These are phyloP conservation scores for Trichomonascaceae sp. DNA, from an alignment of 1,139 yeast genomes.

Conservation along the genomic window DNA sequence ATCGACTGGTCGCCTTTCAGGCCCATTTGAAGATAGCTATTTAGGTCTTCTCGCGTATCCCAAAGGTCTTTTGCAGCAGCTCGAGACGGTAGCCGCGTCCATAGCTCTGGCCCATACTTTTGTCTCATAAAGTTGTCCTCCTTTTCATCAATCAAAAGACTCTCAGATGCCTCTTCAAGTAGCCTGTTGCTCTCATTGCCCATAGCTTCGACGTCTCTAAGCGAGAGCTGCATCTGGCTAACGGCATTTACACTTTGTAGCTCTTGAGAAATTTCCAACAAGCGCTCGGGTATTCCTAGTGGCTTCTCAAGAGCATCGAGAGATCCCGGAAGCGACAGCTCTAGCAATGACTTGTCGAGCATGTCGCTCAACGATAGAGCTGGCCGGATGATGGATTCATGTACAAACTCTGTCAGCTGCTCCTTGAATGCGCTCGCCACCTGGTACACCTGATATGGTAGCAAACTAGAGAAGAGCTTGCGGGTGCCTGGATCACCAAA, in stretches of 20 bases:
- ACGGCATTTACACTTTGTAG: slow-evolving; percentile 46
- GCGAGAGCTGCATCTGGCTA: slow-evolving; percentile 29
- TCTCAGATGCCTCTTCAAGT: slow-evolving; percentile 33
- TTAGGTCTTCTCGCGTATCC: slow-evolving; percentile 33
- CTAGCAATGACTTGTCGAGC: slow-evolving; percentile 26
- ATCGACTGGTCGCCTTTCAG: slow-evolving; percentile 46
- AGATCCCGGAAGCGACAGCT: slow-evolving; percentile 39
- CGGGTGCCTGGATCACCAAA: slow-evolving; percentile 8
- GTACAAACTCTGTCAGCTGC: slow-evolving; percentile 46
- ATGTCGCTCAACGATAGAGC: slow-evolving; percentile 37
- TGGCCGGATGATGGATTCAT: slow-evolving; percentile 39
- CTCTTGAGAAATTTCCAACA: slow-evolving; percentile 42
- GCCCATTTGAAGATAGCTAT: slow-evolving; percentile 45
- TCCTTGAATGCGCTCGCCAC: slow-evolving; percentile 57
- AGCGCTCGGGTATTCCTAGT: slow-evolving; percentile 45
- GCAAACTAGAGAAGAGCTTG: slow-evolving; percentile 35
- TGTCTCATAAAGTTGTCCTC: slow-evolving; percentile 43
- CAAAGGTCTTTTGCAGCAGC: slow-evolving; percentile 22
- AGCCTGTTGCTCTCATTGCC: slow-evolving; percentile 31
- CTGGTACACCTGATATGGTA: slow-evolving; percentile 58
- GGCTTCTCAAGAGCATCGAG: slow-evolving; percentile 55
- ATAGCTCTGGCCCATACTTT: slow-evolving; percentile 35
- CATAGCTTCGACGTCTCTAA: slow-evolving; percentile 34
- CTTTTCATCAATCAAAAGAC: slow-evolving; percentile 37
- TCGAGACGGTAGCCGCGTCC: slow-evolving; percentile 27